These are phyloP conservation scores for Nothopassalora personata DNA, from an alignment of 2,329 filamentous ascomycete species.

Conservation along the genomic window DNA sequence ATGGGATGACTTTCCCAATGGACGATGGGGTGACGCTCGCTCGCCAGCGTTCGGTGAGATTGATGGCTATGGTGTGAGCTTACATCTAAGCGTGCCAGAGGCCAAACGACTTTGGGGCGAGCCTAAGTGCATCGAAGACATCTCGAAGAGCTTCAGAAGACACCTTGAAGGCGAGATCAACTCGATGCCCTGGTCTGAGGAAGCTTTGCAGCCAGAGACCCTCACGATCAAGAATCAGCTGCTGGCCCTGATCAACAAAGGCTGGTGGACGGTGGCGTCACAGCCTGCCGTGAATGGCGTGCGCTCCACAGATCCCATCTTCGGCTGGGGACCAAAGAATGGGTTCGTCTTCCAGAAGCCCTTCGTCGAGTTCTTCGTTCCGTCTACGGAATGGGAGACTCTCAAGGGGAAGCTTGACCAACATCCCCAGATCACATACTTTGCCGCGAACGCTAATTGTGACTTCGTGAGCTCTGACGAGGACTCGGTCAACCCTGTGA, in stretches of 20 bases:
- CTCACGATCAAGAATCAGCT: conserved; percentile 72
- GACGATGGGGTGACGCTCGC: conserved; percentile 86
- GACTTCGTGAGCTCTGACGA: conserved; percentile 66
- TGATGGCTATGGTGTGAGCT: conserved; percentile 93
- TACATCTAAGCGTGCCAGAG: conserved; percentile 82
- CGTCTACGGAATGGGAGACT: conserved; percentile 62
- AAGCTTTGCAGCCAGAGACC: conserved; percentile 78
- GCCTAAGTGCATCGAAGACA: conserved; percentile 64
- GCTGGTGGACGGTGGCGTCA: conserved; percentile 95
- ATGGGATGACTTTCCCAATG: conserved; percentile 98
- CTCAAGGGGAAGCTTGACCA: conserved; percentile 63
- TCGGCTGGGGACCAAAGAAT: conserved; percentile 88
- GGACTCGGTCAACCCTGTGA: conserved; percentile 81
- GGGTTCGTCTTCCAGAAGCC: conserved; percentile 98
- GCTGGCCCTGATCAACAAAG: conserved; percentile 68
- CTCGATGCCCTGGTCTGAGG: conserved; percentile 91
- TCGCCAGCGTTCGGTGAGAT: conserved; percentile 95
- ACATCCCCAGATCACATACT: conserved; percentile 72
- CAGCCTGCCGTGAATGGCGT: conserved; percentile 90
- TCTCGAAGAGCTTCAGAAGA: conserved; percentile 72
- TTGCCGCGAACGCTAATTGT: conserved; percentile 73
- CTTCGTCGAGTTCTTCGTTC: conserved; percentile 94
- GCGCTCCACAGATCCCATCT: conserved; percentile 67
- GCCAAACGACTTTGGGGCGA: conserved; percentile 82
- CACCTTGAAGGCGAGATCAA: conserved; percentile 74